Base-by-base conservation (phyloP, 2,329 filamentous ascomycete species). In the Microsporum canis region DNA sequence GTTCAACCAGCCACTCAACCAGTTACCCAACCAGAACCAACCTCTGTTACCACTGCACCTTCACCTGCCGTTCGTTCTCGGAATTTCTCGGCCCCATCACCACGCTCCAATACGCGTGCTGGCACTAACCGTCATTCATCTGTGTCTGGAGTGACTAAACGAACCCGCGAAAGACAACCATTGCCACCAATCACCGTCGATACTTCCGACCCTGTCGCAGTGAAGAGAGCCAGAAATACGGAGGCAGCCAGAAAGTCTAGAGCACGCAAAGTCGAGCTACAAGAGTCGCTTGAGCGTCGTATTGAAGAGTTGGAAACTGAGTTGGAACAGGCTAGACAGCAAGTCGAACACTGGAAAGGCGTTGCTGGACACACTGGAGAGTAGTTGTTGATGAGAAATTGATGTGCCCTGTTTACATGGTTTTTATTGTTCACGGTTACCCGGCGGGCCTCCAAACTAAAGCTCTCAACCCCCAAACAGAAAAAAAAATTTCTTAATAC, bases 211-310 rank as follows among this genome's bases (percentile, higher is more conserved):
- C 83, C 82, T 7, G 73, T 88, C n/a, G 90, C 89, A 23, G 83
- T 91, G 80, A 96, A 96, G 85, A 88, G 92, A 73, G 91, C 91
- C 58, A 88, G 91, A 67, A 97, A 96, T 74, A 95, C 91, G 6
- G 83, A 95, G 73, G 92, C 92, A 17, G 92, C 92, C 68, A 90
- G 92, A 66, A 96, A 96, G 78, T 96, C 91, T 63, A 87, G 92
- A 59, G 87, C 90, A 70, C 87, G 90, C 66, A 96, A 96, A 79
- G 85, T 89, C 61, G 81, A 87, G 71, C 83, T 86, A 67, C 80
- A 92, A 63, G 85, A 88, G 61, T 83, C 85, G 62, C 80, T 96
- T 53, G 88, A 95, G 77, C 81, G 82, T 43, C 80, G 83, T 69
- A 91, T 95, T 69, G 80, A 78, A 17, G 84, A 88, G 71, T 77